A percentile compares a stretch with the other conserved stretches of the same genome.
These are phyloP conservation scores for Rhodotorula diobovata DNA, from an alignment of 768 basidiomycete genomes.

Conservation along the genomic window DNA sequence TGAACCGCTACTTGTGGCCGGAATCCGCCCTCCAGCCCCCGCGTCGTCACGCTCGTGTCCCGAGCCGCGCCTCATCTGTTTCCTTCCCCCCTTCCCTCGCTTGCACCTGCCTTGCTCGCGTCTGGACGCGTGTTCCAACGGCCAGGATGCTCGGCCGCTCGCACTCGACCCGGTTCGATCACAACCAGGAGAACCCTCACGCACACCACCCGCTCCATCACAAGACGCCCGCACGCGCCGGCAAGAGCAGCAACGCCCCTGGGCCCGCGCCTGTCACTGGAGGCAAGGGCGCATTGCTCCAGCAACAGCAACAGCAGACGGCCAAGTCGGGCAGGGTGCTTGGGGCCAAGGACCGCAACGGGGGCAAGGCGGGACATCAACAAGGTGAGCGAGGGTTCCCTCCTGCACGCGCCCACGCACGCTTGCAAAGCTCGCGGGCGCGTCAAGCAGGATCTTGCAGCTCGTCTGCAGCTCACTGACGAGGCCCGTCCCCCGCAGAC, in stretches of 20 bases:
- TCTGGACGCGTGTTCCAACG: too few species aligned
- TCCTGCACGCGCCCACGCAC: too few species aligned
- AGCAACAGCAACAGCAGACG: neutral
- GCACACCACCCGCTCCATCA: slow-evolving; percentile 1
- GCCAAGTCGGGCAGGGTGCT: slow-evolving; percentile 4
- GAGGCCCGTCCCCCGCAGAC: neutral
- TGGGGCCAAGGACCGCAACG: slow-evolving; percentile 12
- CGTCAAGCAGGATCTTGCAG: too few species aligned
- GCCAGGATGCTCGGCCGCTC: slow-evolving; percentile 14
- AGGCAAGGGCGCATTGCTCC: slow-evolving; percentile 5
- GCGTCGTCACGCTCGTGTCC: neutral
- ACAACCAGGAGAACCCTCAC: slow-evolving; percentile 14
- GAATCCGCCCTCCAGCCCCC: too few species aligned
- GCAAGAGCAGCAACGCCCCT: neutral
- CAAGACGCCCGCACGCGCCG: slow-evolving; percentile 17
- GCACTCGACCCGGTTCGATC: slow-evolving; percentile 2
- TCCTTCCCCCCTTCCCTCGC: neutral
- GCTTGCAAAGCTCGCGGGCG: too few species aligned
- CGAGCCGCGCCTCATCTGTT: too few species aligned
- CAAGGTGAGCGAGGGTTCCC: too few species aligned
- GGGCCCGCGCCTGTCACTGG: neutral
- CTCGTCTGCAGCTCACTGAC: too few species aligned
- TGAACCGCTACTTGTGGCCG: too few species aligned
- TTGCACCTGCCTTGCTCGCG: neutral
- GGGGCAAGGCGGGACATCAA: neutral